phyloP scores from a whole-genome alignment of 2,329 filamentous ascomycete genomes.

The Dendrostoma leiphaemia region DNA sequence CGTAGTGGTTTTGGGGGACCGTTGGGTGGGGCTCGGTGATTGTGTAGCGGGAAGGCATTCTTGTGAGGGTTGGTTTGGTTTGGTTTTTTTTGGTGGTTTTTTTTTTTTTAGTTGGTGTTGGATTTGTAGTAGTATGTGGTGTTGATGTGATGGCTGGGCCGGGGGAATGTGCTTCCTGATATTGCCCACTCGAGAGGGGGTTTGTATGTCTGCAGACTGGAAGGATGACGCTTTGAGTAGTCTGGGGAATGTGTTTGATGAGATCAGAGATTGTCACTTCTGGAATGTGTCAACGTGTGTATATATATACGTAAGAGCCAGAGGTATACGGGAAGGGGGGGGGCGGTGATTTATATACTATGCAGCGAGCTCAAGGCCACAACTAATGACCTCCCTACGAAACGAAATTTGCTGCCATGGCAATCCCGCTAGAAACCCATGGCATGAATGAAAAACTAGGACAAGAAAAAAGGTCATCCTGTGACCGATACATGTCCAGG shows the following conservation, averaged over 20 bases:
- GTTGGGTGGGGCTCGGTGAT: conserved; percentile 50
- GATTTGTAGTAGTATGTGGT: background rate
- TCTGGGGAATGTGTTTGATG: background rate
- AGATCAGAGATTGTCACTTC: background rate
- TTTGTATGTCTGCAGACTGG: background rate
- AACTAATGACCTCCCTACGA: background rate
- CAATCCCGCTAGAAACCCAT: background rate
- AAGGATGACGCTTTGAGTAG: no score
- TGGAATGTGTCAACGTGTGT: background rate
- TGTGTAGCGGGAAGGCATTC: conserved; percentile 40
- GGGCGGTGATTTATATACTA: conserved; percentile 4
- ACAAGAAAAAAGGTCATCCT: background rate
- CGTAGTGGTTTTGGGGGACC: conserved; percentile 43
- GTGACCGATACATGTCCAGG: background rate
- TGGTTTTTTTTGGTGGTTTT: conserved; percentile 7
- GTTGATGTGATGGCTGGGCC: background rate
- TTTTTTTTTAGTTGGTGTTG: conserved; percentile 16
- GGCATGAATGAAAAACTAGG: background rate
- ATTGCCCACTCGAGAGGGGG: background rate
- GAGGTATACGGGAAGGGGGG: conserved; percentile 1
- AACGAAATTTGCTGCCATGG: conserved; percentile 9
- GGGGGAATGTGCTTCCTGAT: background rate
- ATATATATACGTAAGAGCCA: background rate
- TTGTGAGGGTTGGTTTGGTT: no score
- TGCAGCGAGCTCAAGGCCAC: background rate